Evolutionary conservation across 495 filamentous ascomycete genomes (phyloP).

Genomic region (Rusavskia elegans): DNA sequence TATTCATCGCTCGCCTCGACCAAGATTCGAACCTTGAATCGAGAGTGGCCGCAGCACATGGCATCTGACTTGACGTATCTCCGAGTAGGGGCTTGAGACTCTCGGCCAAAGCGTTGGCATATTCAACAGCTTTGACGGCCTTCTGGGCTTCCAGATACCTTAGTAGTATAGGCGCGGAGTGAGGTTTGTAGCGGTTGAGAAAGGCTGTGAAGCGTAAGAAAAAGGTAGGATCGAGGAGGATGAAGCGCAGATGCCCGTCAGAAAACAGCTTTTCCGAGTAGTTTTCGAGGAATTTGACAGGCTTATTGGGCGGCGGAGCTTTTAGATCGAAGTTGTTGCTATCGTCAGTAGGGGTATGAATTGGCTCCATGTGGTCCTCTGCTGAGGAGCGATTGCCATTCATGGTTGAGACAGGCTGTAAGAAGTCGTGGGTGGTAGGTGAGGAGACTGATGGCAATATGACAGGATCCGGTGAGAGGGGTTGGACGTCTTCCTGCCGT

Average conservation of each 20-base stretch:
- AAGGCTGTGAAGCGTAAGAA: slow-evolving; percentile 50
- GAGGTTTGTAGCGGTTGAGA: slow-evolving; percentile 53
- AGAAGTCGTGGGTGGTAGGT: not conserved
- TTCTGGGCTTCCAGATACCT: slow-evolving; percentile 53
- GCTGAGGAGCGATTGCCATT: not conserved
- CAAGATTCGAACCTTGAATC: slow-evolving; percentile 43
- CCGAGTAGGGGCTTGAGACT: slow-evolving; percentile 31
- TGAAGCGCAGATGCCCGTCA: slow-evolving; percentile 40
- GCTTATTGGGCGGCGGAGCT: slow-evolving; percentile 12
- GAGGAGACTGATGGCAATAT: slow-evolving; percentile 3
- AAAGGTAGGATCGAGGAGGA: slow-evolving; percentile 49
- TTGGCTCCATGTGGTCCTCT: slow-evolving; percentile 1
- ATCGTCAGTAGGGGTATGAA: slow-evolving; percentile 1
- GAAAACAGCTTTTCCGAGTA: slow-evolving; percentile 52
- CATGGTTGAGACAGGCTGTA: not conserved
- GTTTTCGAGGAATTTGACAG: slow-evolving; percentile 31
- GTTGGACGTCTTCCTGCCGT: not conserved
- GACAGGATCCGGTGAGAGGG: not conserved
- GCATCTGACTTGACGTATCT: slow-evolving; percentile 25
- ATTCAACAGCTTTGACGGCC: slow-evolving; percentile 51
- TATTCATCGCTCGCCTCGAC: slow-evolving; percentile 38
- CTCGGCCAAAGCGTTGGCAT: slow-evolving; percentile 47
- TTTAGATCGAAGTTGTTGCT: slow-evolving; percentile 11
- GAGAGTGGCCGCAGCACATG: slow-evolving; percentile 24
- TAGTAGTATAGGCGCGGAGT: slow-evolving; percentile 47